phyloP scores from a whole-genome alignment of 1,139 yeast genomes.

The Pichia sp. region DNA sequence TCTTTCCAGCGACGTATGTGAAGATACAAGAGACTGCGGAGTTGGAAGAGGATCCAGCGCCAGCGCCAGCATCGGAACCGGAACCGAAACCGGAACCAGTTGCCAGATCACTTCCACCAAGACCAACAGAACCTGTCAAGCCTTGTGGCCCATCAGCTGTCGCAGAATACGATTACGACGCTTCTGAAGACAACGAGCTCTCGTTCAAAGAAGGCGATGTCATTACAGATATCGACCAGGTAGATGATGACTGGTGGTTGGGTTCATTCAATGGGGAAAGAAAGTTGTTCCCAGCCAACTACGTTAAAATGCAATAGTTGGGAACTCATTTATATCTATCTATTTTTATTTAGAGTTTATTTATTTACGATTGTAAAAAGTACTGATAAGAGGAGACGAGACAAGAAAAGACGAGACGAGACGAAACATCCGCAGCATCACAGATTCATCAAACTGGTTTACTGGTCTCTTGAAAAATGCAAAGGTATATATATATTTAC shows the following conservation, averaged over 20 bases:
- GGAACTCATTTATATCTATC: neutral
- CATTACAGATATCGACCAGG: conserved; percentile 76
- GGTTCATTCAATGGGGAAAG: conserved; percentile 72
- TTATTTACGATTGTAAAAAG: too few species aligned
- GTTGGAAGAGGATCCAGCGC: conserved; percentile 23
- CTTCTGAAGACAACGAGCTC: conserved; percentile 85
- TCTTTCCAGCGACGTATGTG: conserved; percentile 72
- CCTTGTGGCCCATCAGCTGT: conserved; percentile 45
- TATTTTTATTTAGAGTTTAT: too few species aligned
- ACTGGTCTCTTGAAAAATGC: too few species aligned
- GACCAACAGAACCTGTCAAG: conserved; percentile 3
- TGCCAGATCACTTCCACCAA: neutral
- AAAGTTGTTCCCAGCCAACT: conserved; percentile 88
- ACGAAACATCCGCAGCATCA: too few species aligned
- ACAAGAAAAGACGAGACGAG: too few species aligned
- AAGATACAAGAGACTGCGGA: conserved; percentile 23
- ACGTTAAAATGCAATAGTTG: conserved; percentile 41
- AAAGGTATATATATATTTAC: too few species aligned
- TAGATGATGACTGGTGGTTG: conserved; percentile 96
- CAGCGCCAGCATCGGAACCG: conserved; percentile 12
- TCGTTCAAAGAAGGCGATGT: conserved; percentile 75
- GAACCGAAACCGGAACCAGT: conserved; percentile 11
- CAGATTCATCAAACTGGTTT: too few species aligned
- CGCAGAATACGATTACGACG: conserved; percentile 83
- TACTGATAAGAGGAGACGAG: too few species aligned